Base-by-base conservation (phyloP, 768 basidiomycete genomes). In the Suillus weaverae region DNA sequence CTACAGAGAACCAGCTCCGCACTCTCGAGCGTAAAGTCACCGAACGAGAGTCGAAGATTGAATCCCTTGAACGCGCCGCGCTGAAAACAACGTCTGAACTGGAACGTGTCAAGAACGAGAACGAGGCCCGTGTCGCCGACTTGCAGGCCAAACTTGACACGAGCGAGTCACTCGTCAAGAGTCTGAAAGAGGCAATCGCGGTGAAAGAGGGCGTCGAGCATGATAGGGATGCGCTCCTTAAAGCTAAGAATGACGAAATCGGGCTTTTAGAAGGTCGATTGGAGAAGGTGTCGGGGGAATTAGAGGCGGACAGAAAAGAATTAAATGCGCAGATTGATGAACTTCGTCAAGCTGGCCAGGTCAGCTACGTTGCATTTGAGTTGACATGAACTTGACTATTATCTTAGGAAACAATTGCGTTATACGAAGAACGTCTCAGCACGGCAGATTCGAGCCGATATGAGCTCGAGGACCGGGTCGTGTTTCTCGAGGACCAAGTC, bases 351-450 rank as follows among this genome's bases (percentile, higher is more conserved):
- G 97, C 96, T 32, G 96, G 96, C 41, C 93, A 96, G 82, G 94
- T 93, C 71, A 69, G 82, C 66, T 26, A 14, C 30, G 59, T 54
- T 35, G 20, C 36, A 13, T 59, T 46, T 57, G 22, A 63, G 51
- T 62, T 54, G 22, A 68, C 33, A 18, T 62, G 14, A 26, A 16
- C 13, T 26, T 59, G 60, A 64, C 70, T 26, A 62, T 63, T 60
- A 56, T 56, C 32, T 33, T 71, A 95, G 92, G 94, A 95, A 86
- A 94, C 95, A 0, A 97, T 97, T 65, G 92, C 93, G 22, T 82
- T 97, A 13, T 98, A 99, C 72, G 97, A 99, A 78, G 94, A 95
- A 72, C 87, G 89, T 43, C 80, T 97, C 6, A 90, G 86, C 64
- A 82, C 81, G 2, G 84, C 87, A 26, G 91, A 95, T 70, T 80